Percentiles rank a stretch among this genome's conserved stretches.
phyloP scores from a whole-genome alignment of 2,329 filamentous ascomycete species.

The Cyclaneusma minus region DNA sequence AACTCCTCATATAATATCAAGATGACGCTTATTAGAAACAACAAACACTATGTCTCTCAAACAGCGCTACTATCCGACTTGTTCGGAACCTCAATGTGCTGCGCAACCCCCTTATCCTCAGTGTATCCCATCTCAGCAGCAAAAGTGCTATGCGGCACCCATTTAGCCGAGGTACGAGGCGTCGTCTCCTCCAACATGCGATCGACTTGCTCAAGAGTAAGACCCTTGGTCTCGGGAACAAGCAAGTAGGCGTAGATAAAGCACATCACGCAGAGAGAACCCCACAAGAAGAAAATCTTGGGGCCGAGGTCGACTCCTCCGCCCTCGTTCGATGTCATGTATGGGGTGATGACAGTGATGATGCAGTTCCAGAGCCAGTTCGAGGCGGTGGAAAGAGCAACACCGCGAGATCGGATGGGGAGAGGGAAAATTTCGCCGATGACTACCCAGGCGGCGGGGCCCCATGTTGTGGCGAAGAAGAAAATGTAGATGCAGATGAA shows the following conservation, averaged over 20 bases:
- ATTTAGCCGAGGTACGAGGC: constrained; percentile 21
- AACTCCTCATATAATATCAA: no score
- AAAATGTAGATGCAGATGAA: constrained; percentile 91
- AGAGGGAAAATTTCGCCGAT: constrained; percentile 87
- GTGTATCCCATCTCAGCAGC: constrained; percentile 10
- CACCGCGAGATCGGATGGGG: constrained; percentile 75
- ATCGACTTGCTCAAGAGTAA: constrained; percentile 60
- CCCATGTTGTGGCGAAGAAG: constrained; percentile 85
- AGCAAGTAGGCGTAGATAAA: constrained; percentile 41
- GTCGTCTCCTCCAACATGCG: constrained; percentile 37
- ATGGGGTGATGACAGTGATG: constrained; percentile 57
- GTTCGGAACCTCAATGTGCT: no score
- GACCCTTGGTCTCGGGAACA: constrained; percentile 60
- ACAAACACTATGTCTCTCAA: no score
- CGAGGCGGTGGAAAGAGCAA: constrained; percentile 71
- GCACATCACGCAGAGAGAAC: constrained; percentile 36
- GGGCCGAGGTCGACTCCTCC: constrained; percentile 23
- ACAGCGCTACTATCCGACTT: no score
- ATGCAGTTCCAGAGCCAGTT: constrained; percentile 88
- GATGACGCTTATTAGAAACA: no score
- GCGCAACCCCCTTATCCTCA: constrained; percentile 2
- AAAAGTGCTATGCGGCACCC: constrained; percentile 15
- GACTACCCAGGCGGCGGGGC: constrained; percentile 63
- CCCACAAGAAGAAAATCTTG: constrained; percentile 40
- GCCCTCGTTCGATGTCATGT: constrained; percentile 45